Base-by-base conservation (phyloP, 768 basidiomycete species). In the Leccinum truebloodii region DNA sequence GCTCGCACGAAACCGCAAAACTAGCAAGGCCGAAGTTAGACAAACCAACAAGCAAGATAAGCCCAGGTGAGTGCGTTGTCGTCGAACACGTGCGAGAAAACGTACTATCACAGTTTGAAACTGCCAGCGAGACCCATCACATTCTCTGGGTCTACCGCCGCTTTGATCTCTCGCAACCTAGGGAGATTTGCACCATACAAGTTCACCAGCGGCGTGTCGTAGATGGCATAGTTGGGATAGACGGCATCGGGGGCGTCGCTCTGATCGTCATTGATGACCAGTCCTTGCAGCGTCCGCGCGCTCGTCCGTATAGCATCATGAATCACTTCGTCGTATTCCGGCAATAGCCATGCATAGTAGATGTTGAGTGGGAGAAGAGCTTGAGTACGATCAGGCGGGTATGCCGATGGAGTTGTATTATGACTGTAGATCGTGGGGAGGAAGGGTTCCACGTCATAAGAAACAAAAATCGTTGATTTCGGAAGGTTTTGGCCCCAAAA, bases 371-470 rank as follows among this genome's bases (percentile, higher is more conserved):
- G 84, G 8, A 76, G 69, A 51, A 78, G 69, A 18, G 66, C 68
- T 6, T 58, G 67, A 2, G 67, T 50, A 35, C 82, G 80, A 28
- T 63, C 59, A 3, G 80, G 78, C 5, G 83, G 83, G 67, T 79
- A 85, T 1, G 83, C 84, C 14, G 80, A 75, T 0, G 72, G 49
- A 2, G 68, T 69, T 48, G 68, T 55, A 26, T 69, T 76, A 62
- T 81, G 80, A 1, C 68, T 59, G 59, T 78, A 77, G 58, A 80
- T 61, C 44, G 71, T 65, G 0, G 80, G 72, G 0, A 81, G 76
- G 78, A 87, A 86, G 4, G 82, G 81, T 59, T 87, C 84, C 55
- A 83, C 75, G 2, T 51, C 61, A 13, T 70, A 71, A 12, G 65
- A 66, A 34, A 66, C 3, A 26, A 61, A 49, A 34, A 32, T 1